These are phyloP conservation scores for Coniochaeta pulveracea DNA, from an alignment of 2,329 filamentous ascomycete species.

Conservation along the genomic window DNA sequence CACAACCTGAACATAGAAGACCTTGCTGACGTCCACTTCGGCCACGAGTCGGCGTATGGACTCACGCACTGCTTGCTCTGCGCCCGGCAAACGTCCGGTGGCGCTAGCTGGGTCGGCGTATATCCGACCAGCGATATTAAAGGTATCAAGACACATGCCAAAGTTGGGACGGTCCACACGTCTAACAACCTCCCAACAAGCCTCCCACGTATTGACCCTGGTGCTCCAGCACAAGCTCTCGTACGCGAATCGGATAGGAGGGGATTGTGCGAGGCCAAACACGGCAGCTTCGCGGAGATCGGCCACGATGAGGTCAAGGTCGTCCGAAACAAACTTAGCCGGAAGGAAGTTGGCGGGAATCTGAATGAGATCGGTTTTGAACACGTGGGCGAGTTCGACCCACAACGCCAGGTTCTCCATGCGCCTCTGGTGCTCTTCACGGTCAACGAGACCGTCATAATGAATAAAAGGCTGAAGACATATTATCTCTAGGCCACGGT, in stretches of 20 bases:
- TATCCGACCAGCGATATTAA: slow-evolving; percentile 62
- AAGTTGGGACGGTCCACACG: slow-evolving; percentile 60
- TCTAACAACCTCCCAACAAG: slow-evolving; percentile 56
- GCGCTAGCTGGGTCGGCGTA: slow-evolving; percentile 55
- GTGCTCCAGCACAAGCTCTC: slow-evolving; percentile 67
- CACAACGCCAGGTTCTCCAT: slow-evolving; percentile 56
- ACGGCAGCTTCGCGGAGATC: slow-evolving; percentile 59
- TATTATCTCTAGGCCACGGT: slow-evolving; percentile 45
- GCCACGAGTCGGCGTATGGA: slow-evolving; percentile 44
- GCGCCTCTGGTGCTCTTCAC: slow-evolving; percentile 41
- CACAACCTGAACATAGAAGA: slow-evolving; percentile 69
- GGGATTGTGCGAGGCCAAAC: slow-evolving; percentile 44
- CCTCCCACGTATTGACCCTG: slow-evolving; percentile 59
- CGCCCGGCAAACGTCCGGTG: slow-evolving; percentile 39
- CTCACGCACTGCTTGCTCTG: slow-evolving; percentile 39
- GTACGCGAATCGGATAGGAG: slow-evolving; percentile 57
- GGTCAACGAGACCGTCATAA: slow-evolving; percentile 63
- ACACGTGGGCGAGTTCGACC: slow-evolving; percentile 52
- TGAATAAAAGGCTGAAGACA: slow-evolving; percentile 68
- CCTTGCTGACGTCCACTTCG: slow-evolving; percentile 47
- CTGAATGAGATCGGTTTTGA: slow-evolving; percentile 62
- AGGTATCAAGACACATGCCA: slow-evolving; percentile 66
- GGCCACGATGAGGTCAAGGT: slow-evolving; percentile 42
- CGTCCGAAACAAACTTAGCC: slow-evolving; percentile 26
- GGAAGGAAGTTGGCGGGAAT: slow-evolving; percentile 63